phyloP scores from a whole-genome alignment of 148 eudicot genomes.

The Selenicereus undatus region DNA sequence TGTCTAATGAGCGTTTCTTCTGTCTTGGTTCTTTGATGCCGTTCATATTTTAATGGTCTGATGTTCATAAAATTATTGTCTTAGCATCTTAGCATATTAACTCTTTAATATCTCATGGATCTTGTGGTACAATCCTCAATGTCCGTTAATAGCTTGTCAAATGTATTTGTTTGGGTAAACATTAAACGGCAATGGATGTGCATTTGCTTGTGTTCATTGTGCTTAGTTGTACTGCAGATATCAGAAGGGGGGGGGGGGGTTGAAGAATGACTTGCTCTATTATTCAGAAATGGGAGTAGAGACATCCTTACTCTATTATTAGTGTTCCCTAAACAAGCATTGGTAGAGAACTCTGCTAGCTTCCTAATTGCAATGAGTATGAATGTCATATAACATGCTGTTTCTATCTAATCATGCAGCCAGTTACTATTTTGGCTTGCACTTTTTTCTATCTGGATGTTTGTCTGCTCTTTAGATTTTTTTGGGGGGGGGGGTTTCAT shows the following conservation, averaged over 20 bases:
- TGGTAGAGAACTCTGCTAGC: neutral
- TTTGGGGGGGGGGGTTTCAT: too few relatives aligned
- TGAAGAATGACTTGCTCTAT: too few relatives aligned
- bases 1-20: neutral
- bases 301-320: neutral
- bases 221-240: neutral
- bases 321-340: neutral
- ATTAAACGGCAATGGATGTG: neutral
- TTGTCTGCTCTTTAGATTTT: neutral
- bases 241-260: too few relatives aligned
- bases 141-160: neutral
- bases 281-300: neutral
- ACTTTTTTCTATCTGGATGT: neutral
- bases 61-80: neutral
- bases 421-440: neutral
- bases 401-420: neutral
- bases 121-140: neutral
- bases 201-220: neutral
- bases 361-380: neutral
- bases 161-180: neutral
- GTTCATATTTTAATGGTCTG: neutral
- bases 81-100: neutral
- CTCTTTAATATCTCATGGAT: neutral
- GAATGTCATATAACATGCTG: neutral
- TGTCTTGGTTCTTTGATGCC: neutral